phyloP scores from a whole-genome alignment of 2,329 filamentous ascomycete genomes.

The Moelleriella libera region DNA sequence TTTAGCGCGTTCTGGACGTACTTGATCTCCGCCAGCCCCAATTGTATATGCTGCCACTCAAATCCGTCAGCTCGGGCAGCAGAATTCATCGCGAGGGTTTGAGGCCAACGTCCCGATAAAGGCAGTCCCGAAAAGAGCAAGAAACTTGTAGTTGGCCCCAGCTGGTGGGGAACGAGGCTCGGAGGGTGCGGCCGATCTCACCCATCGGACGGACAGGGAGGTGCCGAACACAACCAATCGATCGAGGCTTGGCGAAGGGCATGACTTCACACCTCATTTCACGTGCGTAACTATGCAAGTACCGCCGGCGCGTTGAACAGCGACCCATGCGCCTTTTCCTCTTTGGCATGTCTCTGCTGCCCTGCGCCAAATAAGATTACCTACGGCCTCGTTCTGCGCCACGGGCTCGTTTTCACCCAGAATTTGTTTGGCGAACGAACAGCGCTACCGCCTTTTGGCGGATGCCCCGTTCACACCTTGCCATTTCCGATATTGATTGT shows the following conservation, averaged over 20 bases:
- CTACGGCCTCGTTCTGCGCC: not conserved
- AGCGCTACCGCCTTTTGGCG: no score
- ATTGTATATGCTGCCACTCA: no score
- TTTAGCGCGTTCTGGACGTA: no score
- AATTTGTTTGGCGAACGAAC: not conserved
- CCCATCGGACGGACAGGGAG: not conserved
- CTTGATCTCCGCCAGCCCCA: no score
- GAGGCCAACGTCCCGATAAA: not conserved
- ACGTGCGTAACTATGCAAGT: not conserved
- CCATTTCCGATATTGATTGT: no score
- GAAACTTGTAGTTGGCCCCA: no score
- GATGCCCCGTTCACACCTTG: no score
- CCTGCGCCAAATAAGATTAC: not conserved
- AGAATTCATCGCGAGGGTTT: no score
- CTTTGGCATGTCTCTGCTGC: not conserved
- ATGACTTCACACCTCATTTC: constrained; percentile 6
- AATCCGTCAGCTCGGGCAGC: no score
- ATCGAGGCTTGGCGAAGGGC: constrained; percentile 2
- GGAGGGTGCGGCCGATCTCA: not conserved
- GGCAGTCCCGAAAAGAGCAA: not conserved
- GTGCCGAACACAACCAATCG: not conserved
- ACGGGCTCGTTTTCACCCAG: not conserved
- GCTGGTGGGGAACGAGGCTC: not conserved
- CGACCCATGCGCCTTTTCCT: not conserved
- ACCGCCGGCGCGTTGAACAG: not conserved